Conservation (phyloP, 176 grass and related monocot species). For the Thinopyrum elongatum region DNA sequence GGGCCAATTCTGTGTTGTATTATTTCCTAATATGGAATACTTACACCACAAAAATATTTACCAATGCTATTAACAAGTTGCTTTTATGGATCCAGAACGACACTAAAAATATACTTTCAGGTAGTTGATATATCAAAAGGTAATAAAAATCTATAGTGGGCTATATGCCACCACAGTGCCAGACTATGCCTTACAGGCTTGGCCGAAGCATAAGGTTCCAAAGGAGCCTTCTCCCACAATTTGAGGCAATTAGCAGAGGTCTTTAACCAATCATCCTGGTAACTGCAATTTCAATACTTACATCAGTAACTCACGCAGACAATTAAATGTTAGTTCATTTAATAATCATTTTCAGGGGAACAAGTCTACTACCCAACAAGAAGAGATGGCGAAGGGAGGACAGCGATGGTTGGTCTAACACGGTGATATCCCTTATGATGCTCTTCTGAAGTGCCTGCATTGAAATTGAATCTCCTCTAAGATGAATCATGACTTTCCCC, state of each 20-base stretch:
- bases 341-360: slow-evolving; percentile 29
- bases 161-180: background rate
- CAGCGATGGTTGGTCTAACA: slow-evolving; percentile 65
- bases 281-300: slow-evolving; percentile 54
- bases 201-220: slow-evolving; percentile 91
- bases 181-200: slow-evolving; percentile 69
- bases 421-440: slow-evolving; percentile 71
- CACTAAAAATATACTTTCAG: background rate
- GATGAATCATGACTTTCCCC: slow-evolving; percentile 54
- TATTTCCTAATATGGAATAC: background rate
- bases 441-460: slow-evolving; percentile 65
- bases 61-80: background rate
- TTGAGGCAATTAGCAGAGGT: slow-evolving; percentile 69
- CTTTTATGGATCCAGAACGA: background rate
- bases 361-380: slow-evolving; percentile 85
- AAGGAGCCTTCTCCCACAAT: slow-evolving; percentile 94
- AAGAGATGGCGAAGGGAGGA: slow-evolving; percentile 72
- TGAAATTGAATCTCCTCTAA: slow-evolving; percentile 54
- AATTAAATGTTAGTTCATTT: slow-evolving; percentile 18
- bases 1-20: background rate
- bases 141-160: background rate
- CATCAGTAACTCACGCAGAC: slow-evolving; percentile 33
- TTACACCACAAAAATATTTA: background rate
- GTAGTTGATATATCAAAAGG: slow-evolving; percentile 4
- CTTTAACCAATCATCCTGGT: slow-evolving; percentile 99